phyloP scores from a whole-genome alignment of 140 eudicot species.

The Flaveria floridana region DNA sequence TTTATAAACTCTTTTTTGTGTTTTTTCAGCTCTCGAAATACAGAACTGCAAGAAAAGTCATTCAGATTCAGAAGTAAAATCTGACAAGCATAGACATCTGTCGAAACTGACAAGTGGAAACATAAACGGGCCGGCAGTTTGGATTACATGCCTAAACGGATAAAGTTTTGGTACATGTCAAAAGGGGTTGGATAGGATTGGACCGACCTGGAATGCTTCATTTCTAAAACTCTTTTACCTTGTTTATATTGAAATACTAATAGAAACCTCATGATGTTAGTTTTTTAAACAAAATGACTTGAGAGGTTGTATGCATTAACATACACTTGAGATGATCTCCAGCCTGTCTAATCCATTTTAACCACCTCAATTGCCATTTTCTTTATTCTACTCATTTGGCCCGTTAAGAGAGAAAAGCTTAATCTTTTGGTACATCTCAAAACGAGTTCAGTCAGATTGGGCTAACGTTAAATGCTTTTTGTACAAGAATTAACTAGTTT shows the following conservation, averaged over 20 bases:
- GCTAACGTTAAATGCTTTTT: not conserved
- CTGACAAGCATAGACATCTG: not conserved
- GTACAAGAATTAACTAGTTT: not conserved
- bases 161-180: not conserved
- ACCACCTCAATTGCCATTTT: not conserved
- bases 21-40: conserved; percentile 74
- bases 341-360: not conserved
- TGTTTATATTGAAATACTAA: not conserved
- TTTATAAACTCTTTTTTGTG: conserved; percentile 70
- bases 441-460: not conserved
- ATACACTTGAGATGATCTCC: not conserved
- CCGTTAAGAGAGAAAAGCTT: not conserved
- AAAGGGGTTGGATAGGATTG: not conserved
- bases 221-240: not conserved
- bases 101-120: not conserved
- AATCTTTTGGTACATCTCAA: not conserved
- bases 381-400: not conserved
- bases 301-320: not conserved
- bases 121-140: not conserved
- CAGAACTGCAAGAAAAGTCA: conserved; percentile 49
- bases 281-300: not conserved
- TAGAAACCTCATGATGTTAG: not conserved
- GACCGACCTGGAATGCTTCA: not conserved
- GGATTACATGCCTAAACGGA: not conserved
- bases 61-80: conserved; percentile 6